A percentile compares a stretch with the other conserved stretches of the same genome.
phyloP scores from a whole-genome alignment of 2,329 filamentous ascomycete species.

The Aspergillus cejpii region DNA sequence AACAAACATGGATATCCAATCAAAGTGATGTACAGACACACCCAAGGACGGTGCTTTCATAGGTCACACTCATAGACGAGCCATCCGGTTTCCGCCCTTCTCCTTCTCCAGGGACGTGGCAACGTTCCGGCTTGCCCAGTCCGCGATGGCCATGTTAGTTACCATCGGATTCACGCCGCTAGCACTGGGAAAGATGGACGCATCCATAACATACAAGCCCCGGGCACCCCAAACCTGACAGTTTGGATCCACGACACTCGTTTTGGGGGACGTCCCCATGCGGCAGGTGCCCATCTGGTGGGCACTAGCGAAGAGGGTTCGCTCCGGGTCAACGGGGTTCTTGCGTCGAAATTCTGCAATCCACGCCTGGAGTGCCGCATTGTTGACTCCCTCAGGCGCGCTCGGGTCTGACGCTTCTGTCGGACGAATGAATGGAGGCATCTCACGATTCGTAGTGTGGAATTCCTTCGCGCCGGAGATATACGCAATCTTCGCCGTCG shows the following conservation, averaged over 20 bases:
- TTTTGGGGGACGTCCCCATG: constrained; percentile 40
- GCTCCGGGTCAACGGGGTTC: constrained; percentile 45
- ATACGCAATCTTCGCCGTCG: constrained; percentile 68
- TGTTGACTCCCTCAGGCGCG: constrained; percentile 45
- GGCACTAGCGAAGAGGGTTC: constrained; percentile 39
- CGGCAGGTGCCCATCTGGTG: constrained; percentile 49
- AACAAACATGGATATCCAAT: not conserved
- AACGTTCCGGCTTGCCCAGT: constrained; percentile 41
- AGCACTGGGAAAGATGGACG: constrained; percentile 47
- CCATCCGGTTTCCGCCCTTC: constrained; percentile 13
- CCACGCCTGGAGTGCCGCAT: constrained; percentile 51
- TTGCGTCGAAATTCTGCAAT: constrained; percentile 43
- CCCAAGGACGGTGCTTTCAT: not conserved
- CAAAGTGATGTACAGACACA: not conserved
- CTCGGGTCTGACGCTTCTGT: constrained; percentile 19
- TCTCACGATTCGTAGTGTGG: constrained; percentile 55
- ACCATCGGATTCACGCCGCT: constrained; percentile 50
- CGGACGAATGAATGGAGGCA: constrained; percentile 57
- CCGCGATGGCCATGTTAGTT: constrained; percentile 47
- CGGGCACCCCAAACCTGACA: constrained; percentile 45
- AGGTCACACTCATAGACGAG: constrained; percentile 17
- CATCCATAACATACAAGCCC: constrained; percentile 45
- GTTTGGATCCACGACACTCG: constrained; percentile 41
- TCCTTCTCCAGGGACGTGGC: constrained; percentile 25
- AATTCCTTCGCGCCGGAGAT: constrained; percentile 76